phyloP scores from a whole-genome alignment of 345 rosid genomes.

The Carallia pectinifolia region DNA sequence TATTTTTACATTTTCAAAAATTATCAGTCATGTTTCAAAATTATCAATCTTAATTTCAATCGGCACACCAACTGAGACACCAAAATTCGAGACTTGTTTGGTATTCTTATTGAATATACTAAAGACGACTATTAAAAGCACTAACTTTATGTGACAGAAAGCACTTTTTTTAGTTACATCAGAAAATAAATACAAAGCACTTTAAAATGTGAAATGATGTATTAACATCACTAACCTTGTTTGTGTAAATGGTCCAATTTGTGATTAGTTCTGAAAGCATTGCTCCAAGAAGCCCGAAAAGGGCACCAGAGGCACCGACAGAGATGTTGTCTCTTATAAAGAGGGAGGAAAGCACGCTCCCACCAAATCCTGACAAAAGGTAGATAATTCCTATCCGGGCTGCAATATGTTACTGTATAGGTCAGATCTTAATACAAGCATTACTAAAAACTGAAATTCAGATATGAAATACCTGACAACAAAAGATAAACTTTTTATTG shows the following conservation, averaged over 20 bases:
- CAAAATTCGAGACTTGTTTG: too few relatives aligned
- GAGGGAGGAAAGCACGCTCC: constrained; percentile 24
- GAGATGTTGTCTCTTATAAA: constrained; percentile 24
- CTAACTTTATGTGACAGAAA: too few relatives aligned
- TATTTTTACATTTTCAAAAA: too few relatives aligned
- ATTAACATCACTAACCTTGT: constrained; percentile 19
- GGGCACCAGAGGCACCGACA: constrained; percentile 32
- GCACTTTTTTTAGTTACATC: too few relatives aligned
- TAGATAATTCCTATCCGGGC: constrained; percentile 25
- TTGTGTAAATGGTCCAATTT: constrained; percentile 28
- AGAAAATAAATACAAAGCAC: too few relatives aligned
- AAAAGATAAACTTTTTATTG: neutral
- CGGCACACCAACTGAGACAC: too few relatives aligned
- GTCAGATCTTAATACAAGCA: neutral
- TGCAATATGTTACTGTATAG: constrained; percentile 6
- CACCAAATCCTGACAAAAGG: constrained; percentile 27
- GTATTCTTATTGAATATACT: neutral
- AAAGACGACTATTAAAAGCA: neutral
- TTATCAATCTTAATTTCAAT: too few relatives aligned
- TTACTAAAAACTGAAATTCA: neutral
- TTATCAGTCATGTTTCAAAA: too few relatives aligned
- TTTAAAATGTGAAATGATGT: neutral
- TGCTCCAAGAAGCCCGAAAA: constrained; percentile 31
- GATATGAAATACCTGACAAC: neutral
- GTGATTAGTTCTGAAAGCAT: constrained; percentile 32